phyloP scores from a whole-genome alignment of 441 rosid species.

The Viola pubescens region DNA sequence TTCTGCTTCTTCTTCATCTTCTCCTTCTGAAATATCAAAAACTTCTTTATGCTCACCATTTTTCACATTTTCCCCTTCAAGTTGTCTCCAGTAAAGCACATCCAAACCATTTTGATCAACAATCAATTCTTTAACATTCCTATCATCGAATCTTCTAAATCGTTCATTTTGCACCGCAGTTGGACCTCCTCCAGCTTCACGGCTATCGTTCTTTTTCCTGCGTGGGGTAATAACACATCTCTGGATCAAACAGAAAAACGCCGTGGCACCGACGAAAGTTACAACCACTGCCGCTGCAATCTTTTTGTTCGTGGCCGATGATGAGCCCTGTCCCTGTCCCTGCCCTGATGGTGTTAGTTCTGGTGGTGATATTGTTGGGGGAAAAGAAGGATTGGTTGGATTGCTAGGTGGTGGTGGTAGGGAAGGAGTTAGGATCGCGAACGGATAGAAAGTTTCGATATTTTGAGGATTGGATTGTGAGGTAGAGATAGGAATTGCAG shows the following conservation, averaged over 20 bases:
- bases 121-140: slow-evolving; percentile 45
- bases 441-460: slow-evolving; percentile 54
- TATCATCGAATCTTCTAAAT: slow-evolving; percentile 36
- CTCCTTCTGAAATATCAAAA: not conserved
- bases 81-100: slow-evolving; percentile 73
- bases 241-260: slow-evolving; percentile 46
- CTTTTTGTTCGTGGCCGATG: slow-evolving; percentile 18
- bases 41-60: slow-evolving; percentile 23
- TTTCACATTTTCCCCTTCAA: slow-evolving; percentile 28
- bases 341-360: slow-evolving; percentile 17
- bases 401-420: slow-evolving; percentile 8
- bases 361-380: slow-evolving; percentile 5
- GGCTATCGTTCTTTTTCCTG: slow-evolving; percentile 21
- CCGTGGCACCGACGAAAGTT: slow-evolving; percentile 43
- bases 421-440: slow-evolving; percentile 13
- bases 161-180: slow-evolving; percentile 18
- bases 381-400: not conserved
- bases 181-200: slow-evolving; percentile 15
- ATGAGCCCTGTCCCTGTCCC: not conserved
- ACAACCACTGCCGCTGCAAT: slow-evolving; percentile 59
- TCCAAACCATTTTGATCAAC: slow-evolving; percentile 79
- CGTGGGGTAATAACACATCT: slow-evolving; percentile 24
- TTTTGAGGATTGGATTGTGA: slow-evolving; percentile 49
- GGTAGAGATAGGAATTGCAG: slow-evolving; percentile 25
- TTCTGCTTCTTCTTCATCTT: slow-evolving; percentile 10